phyloP scores from a whole-genome alignment of 805 yeast genomes.

The Dipodascus geniculatus region DNA sequence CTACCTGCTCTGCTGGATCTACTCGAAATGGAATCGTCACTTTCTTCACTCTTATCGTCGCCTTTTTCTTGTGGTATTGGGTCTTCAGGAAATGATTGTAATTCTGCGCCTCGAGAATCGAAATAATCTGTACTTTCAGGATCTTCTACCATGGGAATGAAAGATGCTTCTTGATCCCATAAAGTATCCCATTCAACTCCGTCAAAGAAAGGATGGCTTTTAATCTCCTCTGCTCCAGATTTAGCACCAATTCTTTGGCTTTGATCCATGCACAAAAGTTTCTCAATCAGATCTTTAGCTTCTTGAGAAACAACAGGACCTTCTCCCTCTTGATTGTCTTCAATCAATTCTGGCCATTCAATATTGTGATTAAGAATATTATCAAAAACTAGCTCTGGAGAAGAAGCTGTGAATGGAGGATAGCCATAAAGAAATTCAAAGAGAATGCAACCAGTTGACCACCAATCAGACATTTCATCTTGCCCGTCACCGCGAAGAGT shows the following conservation, averaged over 20 bases:
- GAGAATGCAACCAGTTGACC: constrained; percentile 94
- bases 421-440: constrained; percentile 87
- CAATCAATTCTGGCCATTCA: constrained; percentile 59
- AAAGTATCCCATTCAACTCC: constrained; percentile 65
- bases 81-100: constrained; percentile 45
- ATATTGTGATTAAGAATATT: constrained; percentile 65
- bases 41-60: constrained; percentile 7
- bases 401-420: constrained; percentile 84
- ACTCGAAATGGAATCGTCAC: constrained; percentile 27
- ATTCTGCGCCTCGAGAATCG: constrained; percentile 78
- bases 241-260: constrained; percentile 53
- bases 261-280: constrained; percentile 54
- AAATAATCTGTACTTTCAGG: constrained; percentile 89
- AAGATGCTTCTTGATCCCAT: constrained; percentile 60
- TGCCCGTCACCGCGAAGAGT: constrained; percentile 79
- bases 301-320: constrained; percentile 45
- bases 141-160: constrained; percentile 65
- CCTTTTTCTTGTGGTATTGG: constrained; percentile 20
- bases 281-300: constrained; percentile 64
- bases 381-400: constrained; percentile 71
- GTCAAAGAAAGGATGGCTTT: constrained; percentile 62
- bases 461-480: constrained; percentile 88
- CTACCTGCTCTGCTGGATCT: constrained; percentile 6
- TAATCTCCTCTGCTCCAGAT: constrained; percentile 68
- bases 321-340: constrained; percentile 22